Conservation (phyloP, 176 grass and related monocot genomes). For the Oryza rufipogon region DNA sequence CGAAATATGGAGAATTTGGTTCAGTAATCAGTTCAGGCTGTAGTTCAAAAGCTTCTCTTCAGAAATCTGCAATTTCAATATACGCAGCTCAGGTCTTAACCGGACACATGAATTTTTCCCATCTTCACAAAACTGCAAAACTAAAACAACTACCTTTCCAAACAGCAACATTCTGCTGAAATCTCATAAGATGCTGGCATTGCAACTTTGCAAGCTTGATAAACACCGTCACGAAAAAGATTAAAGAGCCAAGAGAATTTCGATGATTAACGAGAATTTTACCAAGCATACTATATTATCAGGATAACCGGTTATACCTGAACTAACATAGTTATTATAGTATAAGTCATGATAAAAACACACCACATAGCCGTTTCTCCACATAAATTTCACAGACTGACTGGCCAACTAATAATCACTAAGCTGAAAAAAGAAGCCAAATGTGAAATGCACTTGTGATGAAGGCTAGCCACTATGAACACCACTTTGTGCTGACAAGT, state of each 20-base stretch:
- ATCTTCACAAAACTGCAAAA: too few species aligned
- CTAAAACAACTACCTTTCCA: background rate
- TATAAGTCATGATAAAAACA: slow-evolving; percentile 45
- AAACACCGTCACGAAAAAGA: background rate
- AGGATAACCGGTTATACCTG: slow-evolving; percentile 50
- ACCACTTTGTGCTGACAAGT: slow-evolving; percentile 38
- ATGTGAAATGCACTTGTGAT: slow-evolving; percentile 45
- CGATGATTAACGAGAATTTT: background rate
- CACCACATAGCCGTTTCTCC: slow-evolving; percentile 32
- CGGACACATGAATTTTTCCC: too few species aligned
- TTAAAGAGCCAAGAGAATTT: background rate
- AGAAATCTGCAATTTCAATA: background rate
- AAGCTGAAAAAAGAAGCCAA: slow-evolving; percentile 42
- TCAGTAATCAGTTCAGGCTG: too few species aligned
- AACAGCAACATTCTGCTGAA: background rate
- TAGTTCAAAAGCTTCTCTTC: background rate
- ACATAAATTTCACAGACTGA: slow-evolving; percentile 36
- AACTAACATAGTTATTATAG: slow-evolving; percentile 36
- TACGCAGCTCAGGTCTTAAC: too few species aligned
- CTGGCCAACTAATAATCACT: slow-evolving; percentile 21
- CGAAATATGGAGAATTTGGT: too few species aligned
- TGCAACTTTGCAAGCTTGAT: background rate
- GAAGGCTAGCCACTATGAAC: slow-evolving; percentile 51
- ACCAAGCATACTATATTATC: slow-evolving; percentile 58
- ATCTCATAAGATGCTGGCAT: background rate